These are phyloP conservation scores for Rhynchosporium secalis DNA, from an alignment of 2,329 filamentous ascomycete genomes.

Conservation along the genomic window DNA sequence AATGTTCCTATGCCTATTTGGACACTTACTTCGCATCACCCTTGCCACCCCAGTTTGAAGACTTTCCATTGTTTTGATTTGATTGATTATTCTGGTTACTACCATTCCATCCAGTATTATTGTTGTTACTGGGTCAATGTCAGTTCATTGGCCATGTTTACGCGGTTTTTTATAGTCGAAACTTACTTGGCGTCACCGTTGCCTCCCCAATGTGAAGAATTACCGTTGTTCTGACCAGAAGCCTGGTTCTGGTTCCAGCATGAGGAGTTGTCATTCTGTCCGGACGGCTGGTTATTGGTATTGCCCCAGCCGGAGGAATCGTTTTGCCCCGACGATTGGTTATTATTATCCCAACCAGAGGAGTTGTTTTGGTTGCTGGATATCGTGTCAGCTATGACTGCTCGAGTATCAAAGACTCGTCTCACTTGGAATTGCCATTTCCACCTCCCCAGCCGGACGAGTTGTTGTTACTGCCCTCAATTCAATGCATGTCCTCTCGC, in stretches of 20 bases:
- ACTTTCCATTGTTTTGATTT: not conserved
- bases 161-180: too few relatives aligned
- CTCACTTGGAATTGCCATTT: constrained; percentile 5
- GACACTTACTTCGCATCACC: not conserved
- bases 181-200: constrained; percentile 7
- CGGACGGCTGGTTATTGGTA: constrained; percentile 1
- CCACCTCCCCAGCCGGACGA: constrained; percentile 9
- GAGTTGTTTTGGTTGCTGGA: not conserved
- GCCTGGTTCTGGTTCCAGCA: constrained; percentile 11
- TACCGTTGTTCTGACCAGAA: constrained; percentile 9
- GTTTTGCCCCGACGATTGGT: constrained; percentile 13
- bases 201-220: constrained; percentile 3
- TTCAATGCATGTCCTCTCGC: too few relatives aligned
- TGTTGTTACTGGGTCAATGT: not conserved
- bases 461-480: not conserved
- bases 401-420: not conserved
- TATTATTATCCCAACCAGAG: constrained; percentile 13
- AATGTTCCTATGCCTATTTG: not conserved
- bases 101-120: not conserved
- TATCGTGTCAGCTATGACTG: not conserved
- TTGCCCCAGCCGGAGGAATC: not conserved
- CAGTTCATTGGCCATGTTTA: not conserved
- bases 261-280: constrained; percentile 11
- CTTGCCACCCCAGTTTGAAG: not conserved
- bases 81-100: not conserved